Evolutionary conservation across 2,329 filamentous ascomycete genomes (phyloP).

Genomic region (Dactylonectria macrodidyma): DNA sequence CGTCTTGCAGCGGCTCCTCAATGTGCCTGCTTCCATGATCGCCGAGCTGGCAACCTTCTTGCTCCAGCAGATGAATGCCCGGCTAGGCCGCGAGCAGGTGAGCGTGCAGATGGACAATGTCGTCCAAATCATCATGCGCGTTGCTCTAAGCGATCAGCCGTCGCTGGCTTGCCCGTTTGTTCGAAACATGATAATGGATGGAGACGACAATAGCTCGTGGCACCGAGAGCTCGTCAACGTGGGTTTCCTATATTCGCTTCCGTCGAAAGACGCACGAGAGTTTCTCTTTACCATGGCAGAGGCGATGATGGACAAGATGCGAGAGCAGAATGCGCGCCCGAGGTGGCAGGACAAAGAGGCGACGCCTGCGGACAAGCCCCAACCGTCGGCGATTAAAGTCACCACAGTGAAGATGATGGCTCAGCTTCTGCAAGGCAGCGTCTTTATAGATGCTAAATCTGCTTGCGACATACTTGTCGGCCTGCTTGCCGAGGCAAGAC

Average conservation of each 20-base stretch:
- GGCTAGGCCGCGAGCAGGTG: constrained; percentile 32
- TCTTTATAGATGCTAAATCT: constrained; percentile 44
- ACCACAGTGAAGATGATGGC: constrained; percentile 57
- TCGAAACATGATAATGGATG: constrained; percentile 48
- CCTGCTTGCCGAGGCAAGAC: constrained; percentile 49
- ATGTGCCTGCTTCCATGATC: constrained; percentile 14
- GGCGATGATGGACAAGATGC: constrained; percentile 49
- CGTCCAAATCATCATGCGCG: constrained; percentile 36
- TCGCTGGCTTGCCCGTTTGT: constrained; percentile 50
- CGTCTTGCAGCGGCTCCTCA: constrained; percentile 28
- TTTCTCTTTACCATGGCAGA: constrained; percentile 48
- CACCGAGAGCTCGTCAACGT: constrained; percentile 50
- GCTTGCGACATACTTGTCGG: constrained; percentile 48
- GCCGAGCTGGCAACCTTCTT: constrained; percentile 41
- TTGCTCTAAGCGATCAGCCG: constrained; percentile 50
- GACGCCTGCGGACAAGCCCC: constrained; percentile 3
- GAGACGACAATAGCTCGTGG: constrained; percentile 51
- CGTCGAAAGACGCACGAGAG: constrained; percentile 40
- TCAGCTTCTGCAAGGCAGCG: constrained; percentile 49
- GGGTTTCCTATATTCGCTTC: constrained; percentile 47
- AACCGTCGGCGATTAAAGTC: constrained; percentile 49
- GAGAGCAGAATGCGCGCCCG: constrained; percentile 40
- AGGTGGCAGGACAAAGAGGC: constrained; percentile 2
- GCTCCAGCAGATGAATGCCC: constrained; percentile 35
- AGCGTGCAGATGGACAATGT: constrained; percentile 30